Conservation (phyloP, 2,329 filamentous ascomycete species). For the Penicillium hordei region DNA sequence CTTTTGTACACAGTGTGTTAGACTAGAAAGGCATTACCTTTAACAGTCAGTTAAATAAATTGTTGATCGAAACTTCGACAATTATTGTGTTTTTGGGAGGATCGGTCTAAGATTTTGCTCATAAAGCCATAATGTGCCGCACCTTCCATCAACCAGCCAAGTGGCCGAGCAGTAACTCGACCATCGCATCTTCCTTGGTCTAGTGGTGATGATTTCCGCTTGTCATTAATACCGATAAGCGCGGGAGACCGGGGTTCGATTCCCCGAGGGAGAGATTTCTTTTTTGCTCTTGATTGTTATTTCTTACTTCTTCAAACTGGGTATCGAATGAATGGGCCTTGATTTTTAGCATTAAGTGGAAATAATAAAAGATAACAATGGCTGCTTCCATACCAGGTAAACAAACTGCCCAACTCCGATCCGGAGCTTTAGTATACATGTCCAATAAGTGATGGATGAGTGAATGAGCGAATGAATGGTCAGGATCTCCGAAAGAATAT, state of each 20-base stretch:
- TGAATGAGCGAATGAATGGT: neutral
- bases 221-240: slow-evolving; percentile 35
- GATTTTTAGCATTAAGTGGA: neutral
- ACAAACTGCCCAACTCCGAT: neutral
- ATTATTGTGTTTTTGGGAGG: neutral
- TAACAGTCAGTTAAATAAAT: neutral
- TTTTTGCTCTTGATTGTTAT: slow-evolving; percentile 10
- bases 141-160: slow-evolving; percentile 20
- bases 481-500: neutral
- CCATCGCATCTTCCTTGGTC: slow-evolving; percentile 33
- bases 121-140: neutral
- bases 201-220: slow-evolving; percentile 45
- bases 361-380: neutral
- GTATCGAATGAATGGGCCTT: neutral
- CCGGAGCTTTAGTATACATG: neutral
- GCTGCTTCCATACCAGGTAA: neutral
- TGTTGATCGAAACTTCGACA: neutral
- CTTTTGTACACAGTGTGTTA: neutral
- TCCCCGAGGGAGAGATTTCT: slow-evolving; percentile 38
- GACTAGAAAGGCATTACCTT: neutral
- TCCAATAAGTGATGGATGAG: neutral
- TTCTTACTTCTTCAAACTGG: too few species aligned
- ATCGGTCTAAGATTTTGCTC: fast-evolving
- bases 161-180: slow-evolving; percentile 29
- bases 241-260: slow-evolving; percentile 43